Percentiles rank a stretch among this genome's conserved stretches.
Conservation (phyloP, 805 yeast genomes). For the Wickerhamia fluorescens region DNA sequence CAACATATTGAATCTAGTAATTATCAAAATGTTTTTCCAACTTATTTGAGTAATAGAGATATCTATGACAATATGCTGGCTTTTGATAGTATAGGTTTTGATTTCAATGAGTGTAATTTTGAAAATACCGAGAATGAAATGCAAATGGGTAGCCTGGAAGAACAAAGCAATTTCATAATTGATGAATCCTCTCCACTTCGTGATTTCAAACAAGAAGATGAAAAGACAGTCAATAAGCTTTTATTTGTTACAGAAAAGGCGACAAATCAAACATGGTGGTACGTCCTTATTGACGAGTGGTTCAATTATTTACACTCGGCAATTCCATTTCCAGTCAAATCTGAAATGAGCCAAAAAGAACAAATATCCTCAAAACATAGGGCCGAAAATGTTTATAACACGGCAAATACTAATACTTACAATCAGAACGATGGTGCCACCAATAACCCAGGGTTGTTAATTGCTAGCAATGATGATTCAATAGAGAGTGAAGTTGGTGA, state of each 20-base stretch:
- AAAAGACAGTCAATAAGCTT: slow-evolving; percentile 1
- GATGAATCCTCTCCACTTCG: slow-evolving; percentile 3
- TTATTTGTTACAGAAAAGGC: slow-evolving; percentile 6
- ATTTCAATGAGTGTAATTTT: background rate
- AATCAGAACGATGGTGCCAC: slow-evolving; percentile 4
- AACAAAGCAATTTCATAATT: slow-evolving; percentile 10
- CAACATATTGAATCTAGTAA: slow-evolving; percentile 11
- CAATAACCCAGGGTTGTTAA: slow-evolving; percentile 7
- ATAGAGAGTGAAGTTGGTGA: too few species aligned
- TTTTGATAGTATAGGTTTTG: slow-evolving; percentile 2
- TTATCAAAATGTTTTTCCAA: slow-evolving; percentile 8
- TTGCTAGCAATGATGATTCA: too few species aligned
- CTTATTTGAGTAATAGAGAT: slow-evolving; percentile 13
- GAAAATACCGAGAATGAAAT: slow-evolving; percentile 1
- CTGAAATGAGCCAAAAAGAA: slow-evolving; percentile 27
- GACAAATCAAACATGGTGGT: slow-evolving; percentile 3
- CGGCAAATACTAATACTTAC: slow-evolving; percentile 1
- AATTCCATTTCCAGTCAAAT: slow-evolving; percentile 21
- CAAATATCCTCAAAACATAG: slow-evolving; percentile 28
- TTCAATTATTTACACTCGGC: slow-evolving; percentile 14
- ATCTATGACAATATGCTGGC: slow-evolving; percentile 16
- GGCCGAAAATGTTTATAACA: slow-evolving; percentile 12
- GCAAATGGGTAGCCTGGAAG: background rate
- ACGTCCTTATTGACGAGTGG: slow-evolving; percentile 11
- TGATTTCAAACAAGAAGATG: background rate